Evolutionary conservation across 495 filamentous ascomycete species (phyloP), one percentile per base, ranked within the genome.

Genomic region (Penicillium robsamsonii): DNA sequence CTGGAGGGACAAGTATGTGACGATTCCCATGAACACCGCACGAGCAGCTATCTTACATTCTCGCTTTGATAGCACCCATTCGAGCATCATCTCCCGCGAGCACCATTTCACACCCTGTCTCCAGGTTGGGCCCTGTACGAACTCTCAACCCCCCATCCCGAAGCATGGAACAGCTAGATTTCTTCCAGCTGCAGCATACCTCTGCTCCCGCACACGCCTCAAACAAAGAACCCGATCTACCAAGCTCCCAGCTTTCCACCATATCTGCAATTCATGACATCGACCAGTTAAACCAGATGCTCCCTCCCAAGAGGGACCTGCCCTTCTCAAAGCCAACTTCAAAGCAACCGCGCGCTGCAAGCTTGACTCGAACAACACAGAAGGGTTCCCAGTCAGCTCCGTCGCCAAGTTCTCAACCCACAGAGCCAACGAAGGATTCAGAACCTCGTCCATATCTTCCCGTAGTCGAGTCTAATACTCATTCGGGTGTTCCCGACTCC

Each of bases 281-380:
- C 18, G 58, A 72, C 42, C 48, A 62, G 18, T 61, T 78, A 0
- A 66, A 74, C 41, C 65, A 74, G 31, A 66, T 73, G 55, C 61
- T 79, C 8, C 79, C 79, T 18, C 79, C 79, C n/a, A 76, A 68
- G 50, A 57, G 78, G 41, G 66, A 70, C 11, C 66, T 81, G 1
- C 79, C 79, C 4, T 80, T 79, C 50, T 40, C 63, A 17, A 71
- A 66, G 37, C 59, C 25, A 64, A 50, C 25, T 17, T 49, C 24
- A 70, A 74, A 46, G 60, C 58, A 45, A 10, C 57, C 1, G 55
- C 22, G 15, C 5, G n/a, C 42, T 30, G 31, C 13, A 31, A 54
- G 22, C 15, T 7, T 20, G 22, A 22, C 52, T 5, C 43, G 2
- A 37, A 6, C 27, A 27, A 27, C 29, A 2, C 41, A 25, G 4